Evolutionary conservation across 192 early-diverging fungal genomes (phyloP), one percentile per base, ranked within the genome.

Genomic region (Linnemannia schmuckeri): DNA sequence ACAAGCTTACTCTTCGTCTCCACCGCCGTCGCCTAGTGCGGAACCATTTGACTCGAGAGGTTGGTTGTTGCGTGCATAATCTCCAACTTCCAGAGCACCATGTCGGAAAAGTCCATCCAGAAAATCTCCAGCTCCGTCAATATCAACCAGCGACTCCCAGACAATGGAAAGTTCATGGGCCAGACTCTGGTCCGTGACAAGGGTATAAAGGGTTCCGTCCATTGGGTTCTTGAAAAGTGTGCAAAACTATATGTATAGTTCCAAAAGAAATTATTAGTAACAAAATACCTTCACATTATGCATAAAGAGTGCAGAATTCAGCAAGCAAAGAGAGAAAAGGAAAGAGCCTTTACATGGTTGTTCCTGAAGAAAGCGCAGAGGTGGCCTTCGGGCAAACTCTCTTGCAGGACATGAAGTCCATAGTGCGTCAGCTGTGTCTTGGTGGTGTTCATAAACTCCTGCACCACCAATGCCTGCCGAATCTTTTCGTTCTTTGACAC

Each of bases 361-460:
- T 98, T 98, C 74, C 97, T 91, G 90, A 99, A 99, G 49, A 99
- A 87, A 55, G 97, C 96, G 66, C 91, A 91, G 18, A 97, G 84
- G 4, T 89, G 80, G 24, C 89, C 79, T 3, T 88, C 88, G 9
- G 92, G 93, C 37, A 97, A 85, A 68, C 88, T 84, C 20, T 93
- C 93, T n/a, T 88, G 80, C 41, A 98, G 91, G n/a, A 89, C 74
- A 40, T 89, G 88, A 66, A 98, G 90, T 4, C 98, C 97, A 76
- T 93, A 91, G 17, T 93, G 94, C 0, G 97, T 98, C 57, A 99
- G 88, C 83, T 99, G 98, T 24, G 96, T 93, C 22, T 94, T 94
- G 1, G 93, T 96, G 2, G 83, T 54, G n/a, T 92, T 82, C 40
- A 99, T 91, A 89, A 97, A 99, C 66, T 89, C 82, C n/a, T 90